Conservation (phyloP, 1,284 basidiomycete species). For the Exsudoporus floridanus region DNA sequence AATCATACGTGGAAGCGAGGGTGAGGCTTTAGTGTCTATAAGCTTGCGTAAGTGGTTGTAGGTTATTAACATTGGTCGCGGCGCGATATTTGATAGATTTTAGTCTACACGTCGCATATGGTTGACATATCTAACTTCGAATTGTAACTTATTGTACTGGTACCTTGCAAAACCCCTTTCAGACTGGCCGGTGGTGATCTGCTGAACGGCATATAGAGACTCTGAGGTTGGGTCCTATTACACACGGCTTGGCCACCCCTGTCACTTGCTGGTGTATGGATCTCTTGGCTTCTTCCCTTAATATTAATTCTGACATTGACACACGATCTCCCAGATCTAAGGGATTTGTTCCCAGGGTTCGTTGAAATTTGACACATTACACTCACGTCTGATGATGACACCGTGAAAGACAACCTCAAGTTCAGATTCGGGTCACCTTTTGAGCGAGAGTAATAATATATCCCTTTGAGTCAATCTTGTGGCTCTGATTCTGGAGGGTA, state of each 20-base stretch:
- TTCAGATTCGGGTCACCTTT: no score
- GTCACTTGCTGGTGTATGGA: not conserved
- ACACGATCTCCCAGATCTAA: not conserved
- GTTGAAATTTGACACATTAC: not conserved
- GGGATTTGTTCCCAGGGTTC: not conserved
- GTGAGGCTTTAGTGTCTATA: slow-evolving; percentile 9
- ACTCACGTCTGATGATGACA: not conserved
- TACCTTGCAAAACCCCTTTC: not conserved
- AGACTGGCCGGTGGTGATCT: not conserved
- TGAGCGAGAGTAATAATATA: no score
- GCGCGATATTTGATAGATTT: not conserved
- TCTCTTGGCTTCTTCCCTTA: not conserved
- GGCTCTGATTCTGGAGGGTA: no score
- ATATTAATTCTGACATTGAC: not conserved
- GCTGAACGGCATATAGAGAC: no score
- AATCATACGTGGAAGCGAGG: not conserved
- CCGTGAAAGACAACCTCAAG: no score
- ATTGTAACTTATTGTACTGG: not conserved
- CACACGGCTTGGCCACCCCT: no score
- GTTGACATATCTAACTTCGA: not conserved
- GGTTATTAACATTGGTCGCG: not conserved
- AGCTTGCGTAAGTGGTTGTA: not conserved
- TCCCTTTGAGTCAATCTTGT: no score
- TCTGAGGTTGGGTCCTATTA: not conserved
- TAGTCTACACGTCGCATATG: not conserved